Evolutionary conservation across 805 yeast species (phyloP), one percentile per base, ranked within the genome.

Genomic region (Citeromyces matritensis): DNA sequence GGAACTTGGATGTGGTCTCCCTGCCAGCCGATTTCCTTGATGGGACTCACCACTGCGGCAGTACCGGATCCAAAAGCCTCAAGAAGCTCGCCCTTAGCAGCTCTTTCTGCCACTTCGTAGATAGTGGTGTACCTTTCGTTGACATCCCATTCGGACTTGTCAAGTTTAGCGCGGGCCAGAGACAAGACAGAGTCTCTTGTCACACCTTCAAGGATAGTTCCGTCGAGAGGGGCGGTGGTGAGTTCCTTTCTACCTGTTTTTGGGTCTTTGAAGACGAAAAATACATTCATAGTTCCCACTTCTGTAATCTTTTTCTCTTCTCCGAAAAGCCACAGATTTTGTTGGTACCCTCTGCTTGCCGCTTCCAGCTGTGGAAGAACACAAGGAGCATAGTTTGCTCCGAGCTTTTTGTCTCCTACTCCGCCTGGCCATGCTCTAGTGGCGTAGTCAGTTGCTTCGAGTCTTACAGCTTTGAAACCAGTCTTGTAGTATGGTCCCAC

Each of bases 351-450:
- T 57, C 86, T 73, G 15, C 64, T 48, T 34, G 95, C 94, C 32
- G 97, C 95, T 59, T 82, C 78, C 44, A 69, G 63, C 60, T 84
- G 95, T 23, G 97, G 96, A 51, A 69, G 65, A 47, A 86, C 73
- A 55, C 95, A 82, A 39, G 97, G 96, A 29, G 96, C 98, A 51
- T 88, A 88, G 65, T 88, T 88, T 38, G 95, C 96, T 57, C 98
- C 98, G 47, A 88, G 72, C 60, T 88, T 88, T 57, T 73, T 78
- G 71, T 88, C 80, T 58, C 98, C 98, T 45, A 75, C 85, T 56
- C 97, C 98, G 48, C 95, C 95, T 51, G 97, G 97, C 97, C 97
- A 88, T 21, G 98, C 97, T 63, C 98, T 81, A 23, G 86, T 86
- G 31, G 95, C 95, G 45, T 82, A 75, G 51, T 84, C 94, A 24